phyloP scores from a whole-genome alignment of 306 rosid genomes.

The Malus sylvestris region DNA sequence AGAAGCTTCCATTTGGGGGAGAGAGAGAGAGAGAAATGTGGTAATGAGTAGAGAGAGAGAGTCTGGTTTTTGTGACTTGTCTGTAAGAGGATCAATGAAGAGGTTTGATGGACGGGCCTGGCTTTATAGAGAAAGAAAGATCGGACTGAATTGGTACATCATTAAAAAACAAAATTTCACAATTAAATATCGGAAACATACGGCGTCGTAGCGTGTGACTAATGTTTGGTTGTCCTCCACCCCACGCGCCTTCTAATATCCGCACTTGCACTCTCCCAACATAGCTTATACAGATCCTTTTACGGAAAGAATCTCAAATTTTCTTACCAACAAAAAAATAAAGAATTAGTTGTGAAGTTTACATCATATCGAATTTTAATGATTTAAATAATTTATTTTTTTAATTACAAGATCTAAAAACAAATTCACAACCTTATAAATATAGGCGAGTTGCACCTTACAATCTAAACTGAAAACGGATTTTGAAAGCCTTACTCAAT shows the following conservation, averaged over 20 bases:
- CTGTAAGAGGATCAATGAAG: not conserved
- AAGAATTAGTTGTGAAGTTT: accelerated
- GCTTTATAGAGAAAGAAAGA: not conserved
- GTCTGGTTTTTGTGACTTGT: no score
- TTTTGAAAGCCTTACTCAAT: no score
- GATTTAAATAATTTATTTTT: no score
- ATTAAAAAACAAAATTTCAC: not conserved
- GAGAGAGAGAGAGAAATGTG: not conserved
- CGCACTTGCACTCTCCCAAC: not conserved
- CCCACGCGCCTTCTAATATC: not conserved
- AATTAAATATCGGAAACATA: not conserved
- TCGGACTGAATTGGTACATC: not conserved
- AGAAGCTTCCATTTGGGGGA: constrained; percentile 13
- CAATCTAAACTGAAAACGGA: accelerated
- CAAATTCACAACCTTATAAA: no score
- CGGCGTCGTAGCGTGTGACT: not conserved
- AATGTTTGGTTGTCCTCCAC: not conserved
- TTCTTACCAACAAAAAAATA: no score
- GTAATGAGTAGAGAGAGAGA: not conserved
- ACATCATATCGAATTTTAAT: no score
- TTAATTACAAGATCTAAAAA: accelerated
- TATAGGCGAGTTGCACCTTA: no score
- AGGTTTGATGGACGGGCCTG: no score
- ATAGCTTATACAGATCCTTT: no score
- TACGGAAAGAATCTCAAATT: no score